These are phyloP conservation scores for Colletotrichum ledebouriae DNA, from an alignment of 2,329 filamentous ascomycete genomes.

Conservation along the genomic window DNA sequence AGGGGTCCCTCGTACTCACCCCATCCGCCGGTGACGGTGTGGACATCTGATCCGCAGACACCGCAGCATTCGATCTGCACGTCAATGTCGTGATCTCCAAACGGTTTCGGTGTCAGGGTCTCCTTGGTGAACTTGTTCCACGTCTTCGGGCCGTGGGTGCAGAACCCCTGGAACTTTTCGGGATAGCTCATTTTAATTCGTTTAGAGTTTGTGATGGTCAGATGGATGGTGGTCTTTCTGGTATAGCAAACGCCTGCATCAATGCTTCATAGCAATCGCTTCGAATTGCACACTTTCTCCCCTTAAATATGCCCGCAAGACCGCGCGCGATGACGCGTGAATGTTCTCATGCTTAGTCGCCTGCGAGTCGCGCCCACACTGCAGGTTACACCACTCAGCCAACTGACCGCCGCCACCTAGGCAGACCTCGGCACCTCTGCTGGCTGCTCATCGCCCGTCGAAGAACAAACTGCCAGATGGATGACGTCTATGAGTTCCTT, in stretches of 20 bases:
- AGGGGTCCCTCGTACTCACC: conserved; percentile 61
- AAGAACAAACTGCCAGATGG: background rate
- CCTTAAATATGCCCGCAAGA: background rate
- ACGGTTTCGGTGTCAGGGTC: conserved; percentile 55
- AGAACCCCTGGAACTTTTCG: conserved; percentile 59
- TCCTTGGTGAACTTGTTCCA: conserved; percentile 58
- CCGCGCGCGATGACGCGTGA: conserved; percentile 26
- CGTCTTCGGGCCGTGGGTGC: conserved; percentile 56
- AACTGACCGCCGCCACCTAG: background rate
- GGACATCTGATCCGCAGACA: conserved; percentile 72
- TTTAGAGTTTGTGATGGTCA: background rate
- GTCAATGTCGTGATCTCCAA: conserved; percentile 60
- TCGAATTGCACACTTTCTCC: background rate
- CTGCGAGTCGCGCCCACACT: background rate
- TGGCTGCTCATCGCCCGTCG: background rate
- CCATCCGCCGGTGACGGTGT: conserved; percentile 71
- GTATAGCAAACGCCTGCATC: background rate
- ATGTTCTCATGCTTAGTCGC: background rate
- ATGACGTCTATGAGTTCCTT: conserved; percentile 37
- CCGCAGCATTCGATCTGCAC: conserved; percentile 80
- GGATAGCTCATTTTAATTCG: conserved; percentile 57
- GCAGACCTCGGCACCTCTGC: background rate
- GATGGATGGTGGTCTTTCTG: background rate
- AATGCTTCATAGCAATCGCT: fast-evolving
- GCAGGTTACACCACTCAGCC: background rate